These are phyloP conservation scores for Tulasnella sp. DNA, from an alignment of 768 basidiomycete species.

Conservation along the genomic window DNA sequence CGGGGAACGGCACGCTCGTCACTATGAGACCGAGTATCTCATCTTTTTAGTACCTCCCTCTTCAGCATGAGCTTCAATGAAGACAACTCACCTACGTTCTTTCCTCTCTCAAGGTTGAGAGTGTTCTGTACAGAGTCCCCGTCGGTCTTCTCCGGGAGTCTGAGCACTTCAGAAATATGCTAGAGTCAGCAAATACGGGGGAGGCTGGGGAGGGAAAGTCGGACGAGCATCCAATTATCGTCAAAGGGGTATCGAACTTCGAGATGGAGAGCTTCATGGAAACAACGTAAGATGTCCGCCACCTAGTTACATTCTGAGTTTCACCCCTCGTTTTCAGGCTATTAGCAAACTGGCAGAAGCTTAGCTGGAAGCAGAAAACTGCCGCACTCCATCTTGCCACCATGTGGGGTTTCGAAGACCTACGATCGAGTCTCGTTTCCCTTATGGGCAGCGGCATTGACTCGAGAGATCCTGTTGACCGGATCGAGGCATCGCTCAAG, in stretches of 20 bases:
- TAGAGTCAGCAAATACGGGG: not conserved
- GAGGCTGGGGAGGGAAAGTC: not conserved
- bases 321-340: not conserved
- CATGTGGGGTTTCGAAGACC: constrained; percentile 9
- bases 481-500: not conserved
- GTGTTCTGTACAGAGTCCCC: not conserved
- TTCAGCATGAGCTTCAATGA: no score
- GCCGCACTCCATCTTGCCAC: constrained; percentile 12
- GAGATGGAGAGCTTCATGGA: constrained; percentile 7
- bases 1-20: no score
- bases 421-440: not conserved
- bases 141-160: not conserved
- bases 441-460: not conserved
- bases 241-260: not conserved
- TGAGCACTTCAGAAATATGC: not conserved
- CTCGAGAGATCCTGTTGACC: not conserved
- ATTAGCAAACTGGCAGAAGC: not conserved
- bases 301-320: no score
- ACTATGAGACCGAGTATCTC: no score
- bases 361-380: not conserved
- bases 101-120: not conserved
- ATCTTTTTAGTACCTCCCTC: no score
- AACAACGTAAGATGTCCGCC: not conserved
- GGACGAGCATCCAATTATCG: not conserved
- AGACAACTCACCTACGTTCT: no score